phyloP scores from a whole-genome alignment of 495 filamentous ascomycete genomes.

The Pyrenula aspistea region DNA sequence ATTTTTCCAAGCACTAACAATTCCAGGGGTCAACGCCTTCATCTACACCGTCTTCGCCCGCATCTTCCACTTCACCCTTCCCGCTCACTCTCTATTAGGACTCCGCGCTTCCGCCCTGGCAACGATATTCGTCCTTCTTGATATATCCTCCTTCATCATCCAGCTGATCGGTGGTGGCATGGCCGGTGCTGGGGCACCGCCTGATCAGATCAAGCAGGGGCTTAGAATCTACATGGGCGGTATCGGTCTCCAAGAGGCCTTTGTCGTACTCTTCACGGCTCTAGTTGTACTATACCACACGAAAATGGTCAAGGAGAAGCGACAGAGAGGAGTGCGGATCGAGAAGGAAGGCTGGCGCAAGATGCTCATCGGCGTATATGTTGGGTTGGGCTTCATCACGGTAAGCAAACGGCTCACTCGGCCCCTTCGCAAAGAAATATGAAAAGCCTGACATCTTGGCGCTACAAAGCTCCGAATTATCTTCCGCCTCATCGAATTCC shows the following conservation, averaged over 20 bases:
- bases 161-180: slow-evolving; percentile 41
- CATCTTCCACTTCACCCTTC: slow-evolving; percentile 49
- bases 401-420: not conserved
- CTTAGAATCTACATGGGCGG: slow-evolving; percentile 50
- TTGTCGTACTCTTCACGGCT: slow-evolving; percentile 39
- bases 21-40: slow-evolving; percentile 46
- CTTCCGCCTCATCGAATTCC: slow-evolving; percentile 47
- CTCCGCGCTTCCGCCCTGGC: slow-evolving; percentile 38
- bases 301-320: slow-evolving; percentile 9
- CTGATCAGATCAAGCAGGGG: slow-evolving; percentile 21
- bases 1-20: not conserved
- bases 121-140: slow-evolving; percentile 49
- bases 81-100: slow-evolving; percentile 27
- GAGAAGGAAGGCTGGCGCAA: slow-evolving; percentile 6
- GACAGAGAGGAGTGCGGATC: slow-evolving; percentile 1
- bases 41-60: slow-evolving; percentile 58
- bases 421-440: too few species aligned
- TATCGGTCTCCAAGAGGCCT: slow-evolving; percentile 46
- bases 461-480: slow-evolving; percentile 40
- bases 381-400: slow-evolving; percentile 36
- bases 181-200: slow-evolving; percentile 15
- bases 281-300: slow-evolving; percentile 38
- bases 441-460: slow-evolving; percentile 43
- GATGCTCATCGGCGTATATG: slow-evolving; percentile 38
- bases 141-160: slow-evolving; percentile 50